phyloP scores from a whole-genome alignment of 2,329 filamentous ascomycete species.

The Simplicillium sp. region DNA sequence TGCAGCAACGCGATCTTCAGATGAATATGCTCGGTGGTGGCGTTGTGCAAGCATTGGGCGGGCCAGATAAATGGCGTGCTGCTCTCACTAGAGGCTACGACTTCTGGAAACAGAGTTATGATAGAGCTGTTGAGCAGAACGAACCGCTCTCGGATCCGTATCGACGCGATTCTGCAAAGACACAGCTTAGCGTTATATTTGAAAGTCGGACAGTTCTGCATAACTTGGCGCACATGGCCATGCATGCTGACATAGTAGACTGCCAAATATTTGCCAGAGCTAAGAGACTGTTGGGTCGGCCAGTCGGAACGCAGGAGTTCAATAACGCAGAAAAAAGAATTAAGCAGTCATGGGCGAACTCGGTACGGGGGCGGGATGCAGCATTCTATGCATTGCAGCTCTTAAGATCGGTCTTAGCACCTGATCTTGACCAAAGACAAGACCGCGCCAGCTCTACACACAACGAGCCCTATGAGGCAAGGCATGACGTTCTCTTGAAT shows the following conservation, averaged over 20 bases:
- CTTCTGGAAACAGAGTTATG: slow-evolving; percentile 87
- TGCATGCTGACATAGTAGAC: slow-evolving; percentile 96
- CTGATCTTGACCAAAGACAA: slow-evolving; percentile 27
- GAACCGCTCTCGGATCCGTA: slow-evolving; percentile 44
- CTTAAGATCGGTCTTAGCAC: slow-evolving; percentile 71
- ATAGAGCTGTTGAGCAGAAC: slow-evolving; percentile 63
- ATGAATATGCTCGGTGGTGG: slow-evolving; percentile 70
- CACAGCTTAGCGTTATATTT: slow-evolving; percentile 58
- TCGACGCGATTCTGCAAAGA: slow-evolving; percentile 44
- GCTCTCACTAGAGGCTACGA: slow-evolving; percentile 84
- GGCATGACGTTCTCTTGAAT: slow-evolving; percentile 84
- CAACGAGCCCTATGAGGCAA: slow-evolving; percentile 60
- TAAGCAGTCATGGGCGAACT: slow-evolving; percentile 82
- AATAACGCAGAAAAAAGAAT: slow-evolving; percentile 71
- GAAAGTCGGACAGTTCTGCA: slow-evolving; percentile 85
- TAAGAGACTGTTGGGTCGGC: slow-evolving; percentile 72
- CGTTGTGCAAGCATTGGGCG: slow-evolving; percentile 70
- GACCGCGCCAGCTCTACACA: slow-evolving; percentile 28
- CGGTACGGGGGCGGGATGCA: slow-evolving; percentile 79
- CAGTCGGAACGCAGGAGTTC: slow-evolving; percentile 75
- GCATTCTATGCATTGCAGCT: slow-evolving; percentile 90
- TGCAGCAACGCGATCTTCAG: slow-evolving; percentile 92
- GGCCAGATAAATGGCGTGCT: slow-evolving; percentile 82
- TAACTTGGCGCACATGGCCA: slow-evolving; percentile 93
- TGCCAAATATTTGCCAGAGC: slow-evolving; percentile 93